phyloP scores from a whole-genome alignment of 768 basidiomycete genomes.

The Rhodotorula diobovata region DNA sequence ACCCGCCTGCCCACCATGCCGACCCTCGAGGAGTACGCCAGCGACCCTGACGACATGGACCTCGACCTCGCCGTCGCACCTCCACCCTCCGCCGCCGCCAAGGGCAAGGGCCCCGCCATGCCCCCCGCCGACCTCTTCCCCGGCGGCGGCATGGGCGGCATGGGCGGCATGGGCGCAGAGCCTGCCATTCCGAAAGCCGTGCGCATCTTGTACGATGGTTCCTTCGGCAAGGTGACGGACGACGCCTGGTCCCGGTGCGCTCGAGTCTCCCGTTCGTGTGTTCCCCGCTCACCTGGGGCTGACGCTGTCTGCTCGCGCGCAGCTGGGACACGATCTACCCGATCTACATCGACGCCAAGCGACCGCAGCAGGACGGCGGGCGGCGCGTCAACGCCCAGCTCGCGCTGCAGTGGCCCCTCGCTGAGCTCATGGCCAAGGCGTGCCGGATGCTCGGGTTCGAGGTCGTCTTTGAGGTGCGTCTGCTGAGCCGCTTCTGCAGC shows the following conservation, averaged over 20 bases:
- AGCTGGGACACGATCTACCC: constrained; percentile 62
- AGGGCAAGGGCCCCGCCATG: not conserved
- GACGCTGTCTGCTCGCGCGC: not conserved
- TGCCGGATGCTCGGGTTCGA: constrained; percentile 69
- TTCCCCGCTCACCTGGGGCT: no score
- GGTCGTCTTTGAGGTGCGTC: constrained; percentile 72
- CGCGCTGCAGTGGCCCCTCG: constrained; percentile 90
- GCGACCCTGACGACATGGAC: constrained; percentile 33
- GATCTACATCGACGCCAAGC: constrained; percentile 93
- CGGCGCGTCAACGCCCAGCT: constrained; percentile 73
- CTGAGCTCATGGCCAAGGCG: constrained; percentile 85
- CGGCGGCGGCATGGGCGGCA: not conserved
- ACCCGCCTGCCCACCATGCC: constrained; percentile 21
- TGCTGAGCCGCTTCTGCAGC: no score
- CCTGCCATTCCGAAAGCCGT: constrained; percentile 11
- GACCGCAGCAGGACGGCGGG: constrained; percentile 73
- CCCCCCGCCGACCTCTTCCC: not conserved
- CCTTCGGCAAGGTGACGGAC: not conserved
- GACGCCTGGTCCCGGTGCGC: constrained; percentile 14
- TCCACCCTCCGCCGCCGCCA: not conserved
- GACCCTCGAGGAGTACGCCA: constrained; percentile 31
- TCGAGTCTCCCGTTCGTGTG: no score
- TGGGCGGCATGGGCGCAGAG: not conserved
- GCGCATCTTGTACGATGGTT: not conserved
- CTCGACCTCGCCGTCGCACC: constrained; percentile 14